Evolutionary conservation across 2,329 filamentous ascomycete species (phyloP), one percentile per base, ranked within the genome.

Genomic region (Mariannaea sp.): DNA sequence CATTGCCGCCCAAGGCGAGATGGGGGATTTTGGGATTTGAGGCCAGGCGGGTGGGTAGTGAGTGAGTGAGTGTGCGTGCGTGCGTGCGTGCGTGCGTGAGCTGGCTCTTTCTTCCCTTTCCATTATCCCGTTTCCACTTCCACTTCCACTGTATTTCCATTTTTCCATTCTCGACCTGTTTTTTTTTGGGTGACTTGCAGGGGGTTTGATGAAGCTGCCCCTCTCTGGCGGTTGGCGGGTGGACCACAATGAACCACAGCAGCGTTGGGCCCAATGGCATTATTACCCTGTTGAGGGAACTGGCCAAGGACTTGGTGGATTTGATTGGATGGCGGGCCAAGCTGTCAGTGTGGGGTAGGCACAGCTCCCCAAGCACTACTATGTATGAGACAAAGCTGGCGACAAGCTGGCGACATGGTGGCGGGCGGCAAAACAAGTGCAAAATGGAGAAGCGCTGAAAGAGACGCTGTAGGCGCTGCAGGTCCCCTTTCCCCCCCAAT

Each of bases 161-260:
- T n/a, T n/a, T 39, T 39, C 33, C 17, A 10, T 19, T n/a, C 16
- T 12, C 27, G 19, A 24, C 14, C 24, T 36, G 24, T 14, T 39
- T 13, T 9, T 57, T 55, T 42, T 52, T 46, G 29, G 47, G 48
- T 53, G n/a, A n/a, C n/a, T n/a, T n/a, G n/a, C n/a, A n/a, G n/a
- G n/a, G n/a, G n/a, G n/a, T n/a, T n/a, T n/a, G n/a, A n/a, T 49
- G 38, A 33, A n/a, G 33, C 16, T 41, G 52, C 55, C 51, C 57
- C 59, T 55, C 51, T 40, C 32, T 30, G 30, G 44, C 40, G 44
- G 61, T 65, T 65, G 62, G 60, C 60, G 53, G 62, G 60, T 58
- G 52, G 48, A 64, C 60, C 44, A 46, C 22, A 35, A n/a, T n/a
- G n/a, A n/a, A n/a, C n/a, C n/a, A n/a, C n/a, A n/a, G n/a, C n/a